Evolutionary conservation across 2,329 filamentous ascomycete genomes (phyloP).

Genomic region (Grosmannia clavigera): DNA sequence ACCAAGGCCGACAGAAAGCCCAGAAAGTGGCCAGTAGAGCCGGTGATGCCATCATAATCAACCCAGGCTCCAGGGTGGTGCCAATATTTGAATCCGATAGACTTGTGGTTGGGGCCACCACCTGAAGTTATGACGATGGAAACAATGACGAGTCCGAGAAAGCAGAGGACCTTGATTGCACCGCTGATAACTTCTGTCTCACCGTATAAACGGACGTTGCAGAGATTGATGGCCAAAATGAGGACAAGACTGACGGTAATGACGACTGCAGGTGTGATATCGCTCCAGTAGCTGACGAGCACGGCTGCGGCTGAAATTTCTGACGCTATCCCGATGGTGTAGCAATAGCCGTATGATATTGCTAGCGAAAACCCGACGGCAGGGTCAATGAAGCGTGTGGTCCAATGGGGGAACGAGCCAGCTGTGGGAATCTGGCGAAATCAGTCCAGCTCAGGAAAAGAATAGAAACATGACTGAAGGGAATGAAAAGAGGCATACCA

Average conservation of each 20-base stretch:
- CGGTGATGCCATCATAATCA: conserved; percentile 28
- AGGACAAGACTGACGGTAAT: conserved; percentile 44
- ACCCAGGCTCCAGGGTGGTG: conserved; percentile 33
- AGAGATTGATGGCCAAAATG: conserved; percentile 41
- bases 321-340: conserved; percentile 24
- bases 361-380: conserved; percentile 32
- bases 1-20: conserved; percentile 44
- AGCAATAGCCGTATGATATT: conserved; percentile 38
- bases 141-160: conserved; percentile 44
- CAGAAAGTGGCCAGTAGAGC: conserved; percentile 39
- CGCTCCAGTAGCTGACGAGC: conserved; percentile 48
- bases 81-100: conserved; percentile 39
- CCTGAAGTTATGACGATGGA: conserved; percentile 43
- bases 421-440: conserved; percentile 39
- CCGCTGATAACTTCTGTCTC: conserved; percentile 52
- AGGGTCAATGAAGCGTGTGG: conserved; percentile 31
- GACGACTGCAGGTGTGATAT: conserved; percentile 32
- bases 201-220: conserved; percentile 44
- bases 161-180: conserved; percentile 46
- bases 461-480: not conserved
- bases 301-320: conserved; percentile 48
- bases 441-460: not conserved
- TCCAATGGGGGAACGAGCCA: conserved; percentile 34
- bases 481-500: not conserved
- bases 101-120: conserved; percentile 36